Conservation (phyloP, 495 filamentous ascomycete genomes). For the Hypoxylon subgilvum region DNA sequence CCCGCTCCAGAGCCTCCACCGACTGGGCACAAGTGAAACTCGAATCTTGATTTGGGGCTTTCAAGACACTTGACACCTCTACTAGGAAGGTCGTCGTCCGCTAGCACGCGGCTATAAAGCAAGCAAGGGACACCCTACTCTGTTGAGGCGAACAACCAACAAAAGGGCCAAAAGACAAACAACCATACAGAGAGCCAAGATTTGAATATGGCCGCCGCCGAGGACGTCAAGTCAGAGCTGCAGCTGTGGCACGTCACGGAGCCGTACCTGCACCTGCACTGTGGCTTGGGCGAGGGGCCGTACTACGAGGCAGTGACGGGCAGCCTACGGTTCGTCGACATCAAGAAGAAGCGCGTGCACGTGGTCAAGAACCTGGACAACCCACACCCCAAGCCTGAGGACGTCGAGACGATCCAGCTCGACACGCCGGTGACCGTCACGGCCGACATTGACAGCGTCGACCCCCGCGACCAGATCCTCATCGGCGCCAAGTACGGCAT, state of each 20-base stretch:
- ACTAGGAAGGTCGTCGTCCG: neutral
- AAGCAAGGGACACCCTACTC: constrained; percentile 5
- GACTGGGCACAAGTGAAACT: constrained; percentile 10
- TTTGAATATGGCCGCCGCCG: constrained; percentile 1
- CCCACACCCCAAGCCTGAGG: constrained; percentile 51
- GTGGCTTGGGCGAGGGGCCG: constrained; percentile 81
- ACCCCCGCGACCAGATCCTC: constrained; percentile 67
- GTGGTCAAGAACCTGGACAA: constrained; percentile 66
- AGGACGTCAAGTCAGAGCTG: constrained; percentile 22
- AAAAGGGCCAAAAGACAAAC: no score
- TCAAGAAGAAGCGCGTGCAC: constrained; percentile 79
- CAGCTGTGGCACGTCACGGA: constrained; percentile 57
- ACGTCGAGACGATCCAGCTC: constrained; percentile 68
- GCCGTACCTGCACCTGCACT: constrained; percentile 78
- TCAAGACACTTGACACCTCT: constrained; percentile 22
- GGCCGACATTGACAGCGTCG: constrained; percentile 75
- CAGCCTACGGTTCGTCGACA: constrained; percentile 87
- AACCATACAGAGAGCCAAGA: constrained; percentile 8
- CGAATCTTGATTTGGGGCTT: constrained; percentile 5
- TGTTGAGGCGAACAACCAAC: no score
- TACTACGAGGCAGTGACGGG: constrained; percentile 73
- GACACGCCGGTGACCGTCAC: constrained; percentile 77
- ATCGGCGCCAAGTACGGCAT: constrained; percentile 83
- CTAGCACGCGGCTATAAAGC: constrained; percentile 2
- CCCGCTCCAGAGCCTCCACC: constrained; percentile 17